phyloP scores from a whole-genome alignment of 768 basidiomycete genomes.

The Naganishia antarctica region DNA sequence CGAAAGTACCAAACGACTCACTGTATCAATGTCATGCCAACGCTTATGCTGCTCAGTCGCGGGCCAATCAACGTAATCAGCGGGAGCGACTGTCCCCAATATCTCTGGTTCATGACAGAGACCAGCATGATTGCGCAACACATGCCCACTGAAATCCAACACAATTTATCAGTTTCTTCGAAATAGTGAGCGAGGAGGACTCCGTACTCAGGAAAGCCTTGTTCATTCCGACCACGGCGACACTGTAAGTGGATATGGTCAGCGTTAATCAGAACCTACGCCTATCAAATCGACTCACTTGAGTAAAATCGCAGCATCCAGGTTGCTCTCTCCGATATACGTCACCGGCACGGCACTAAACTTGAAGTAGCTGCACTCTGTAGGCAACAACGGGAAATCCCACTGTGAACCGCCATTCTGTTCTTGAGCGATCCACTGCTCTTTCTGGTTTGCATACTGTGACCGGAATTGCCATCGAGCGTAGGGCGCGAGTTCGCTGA shows the following conservation, averaged over 20 bases:
- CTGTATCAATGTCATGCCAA: slow-evolving; percentile 2
- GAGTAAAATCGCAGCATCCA: neutral
- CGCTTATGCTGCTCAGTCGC: slow-evolving; percentile 1
- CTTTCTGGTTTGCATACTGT: neutral
- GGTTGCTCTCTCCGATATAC: neutral
- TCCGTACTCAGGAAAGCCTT: slow-evolving; percentile 5
- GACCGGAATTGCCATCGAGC: slow-evolving; percentile 1
- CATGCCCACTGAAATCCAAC: slow-evolving; percentile 2
- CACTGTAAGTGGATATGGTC: neutral
- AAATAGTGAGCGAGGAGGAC: too few species aligned
- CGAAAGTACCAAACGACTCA: neutral
- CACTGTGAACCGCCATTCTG: neutral
- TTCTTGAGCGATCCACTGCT: neutral
- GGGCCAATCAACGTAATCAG: slow-evolving; percentile 2
- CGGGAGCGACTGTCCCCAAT: neutral
- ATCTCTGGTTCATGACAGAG: neutral
- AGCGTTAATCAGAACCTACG: too few species aligned
- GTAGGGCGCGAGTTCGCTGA: neutral
- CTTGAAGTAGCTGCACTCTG: slow-evolving; percentile 1
- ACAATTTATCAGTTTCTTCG: too few species aligned
- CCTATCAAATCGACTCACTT: slow-evolving; percentile 1
- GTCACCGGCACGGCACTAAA: neutral
- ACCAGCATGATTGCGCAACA: neutral
- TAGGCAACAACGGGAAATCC: neutral
- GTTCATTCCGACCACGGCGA: neutral